Base-by-base conservation (phyloP, 2,329 filamentous ascomycete species). In the Neonectria faginata region DNA sequence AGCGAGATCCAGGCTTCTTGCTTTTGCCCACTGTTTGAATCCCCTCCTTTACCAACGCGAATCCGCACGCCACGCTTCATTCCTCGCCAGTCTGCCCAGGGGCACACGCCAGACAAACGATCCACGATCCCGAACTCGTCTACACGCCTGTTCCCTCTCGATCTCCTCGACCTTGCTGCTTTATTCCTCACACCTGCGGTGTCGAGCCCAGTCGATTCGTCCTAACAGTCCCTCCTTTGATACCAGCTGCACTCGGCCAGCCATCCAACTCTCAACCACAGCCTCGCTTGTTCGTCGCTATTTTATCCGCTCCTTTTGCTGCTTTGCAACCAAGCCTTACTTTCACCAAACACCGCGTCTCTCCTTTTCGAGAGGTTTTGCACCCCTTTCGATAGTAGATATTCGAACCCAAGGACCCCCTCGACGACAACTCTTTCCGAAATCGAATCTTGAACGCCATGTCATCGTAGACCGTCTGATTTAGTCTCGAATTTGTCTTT, bases 101-200 rank as follows among this genome's bases (percentile, higher is more conserved):
- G 64, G 54, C 68, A 62, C 57, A 62, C 52, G 50, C 61, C 33
- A 56, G 45, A 54, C 57, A 54, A 31, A 39, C 54, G 39, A 41
- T 22, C 55, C 44, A 47, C 29, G 33, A 22, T 39, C 10, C 42
- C 27, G 50, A 44, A 55, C 44, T 25, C 48, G 53, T 50, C 59
- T 22, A 45, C 51, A 56, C 50, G 42, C 54, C 29, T 27, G 39
- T 51, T 31, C 48, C 47, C n/a, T 22, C 27, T 33, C n/a, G 11
- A 25, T 60, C 29, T 44, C 10, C 18, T 63, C 62, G 58, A 55
- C 60, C 22, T 57, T 55, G 53, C 36, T 62, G 60, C 65, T 56
- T 66, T 31, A 42, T 48, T 42, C 27, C 69, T 74, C 70, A 65
- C 72, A 72, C 72, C 72, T 68, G 72, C 66, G 72, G 72, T 74